Evolutionary conservation across 139 green algal genomes (phyloP).

Genomic region (Pleodorina starrii): DNA sequence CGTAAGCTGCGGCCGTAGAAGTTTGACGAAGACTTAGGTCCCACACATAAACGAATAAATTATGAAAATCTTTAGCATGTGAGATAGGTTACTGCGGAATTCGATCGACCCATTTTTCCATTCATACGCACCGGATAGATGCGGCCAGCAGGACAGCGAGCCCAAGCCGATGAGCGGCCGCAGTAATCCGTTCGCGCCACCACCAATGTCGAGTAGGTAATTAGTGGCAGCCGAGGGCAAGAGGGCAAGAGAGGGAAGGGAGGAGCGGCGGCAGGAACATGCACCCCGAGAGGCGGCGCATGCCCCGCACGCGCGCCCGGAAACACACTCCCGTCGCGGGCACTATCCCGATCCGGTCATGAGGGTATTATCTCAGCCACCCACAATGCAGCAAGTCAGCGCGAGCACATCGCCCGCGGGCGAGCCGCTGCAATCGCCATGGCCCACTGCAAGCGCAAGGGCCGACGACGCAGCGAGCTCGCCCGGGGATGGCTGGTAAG

Average conservation of each 20-base stretch:
- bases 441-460: background rate
- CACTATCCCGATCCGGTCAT: conserved; percentile 61
- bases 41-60: no score
- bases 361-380: conserved; percentile 58
- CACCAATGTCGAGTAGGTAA: background rate
- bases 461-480: background rate
- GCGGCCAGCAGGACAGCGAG: background rate
- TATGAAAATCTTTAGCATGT: no score
- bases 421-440: background rate
- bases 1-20: no score
- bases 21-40: no score
- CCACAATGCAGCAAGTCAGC: background rate
- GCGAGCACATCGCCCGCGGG: background rate
- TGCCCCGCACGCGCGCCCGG: background rate
- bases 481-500: background rate
- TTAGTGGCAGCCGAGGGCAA: background rate
- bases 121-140: background rate
- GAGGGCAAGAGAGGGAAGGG: background rate
- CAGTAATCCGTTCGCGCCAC: background rate
- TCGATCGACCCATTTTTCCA: no score
- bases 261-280: background rate
- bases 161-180: background rate
- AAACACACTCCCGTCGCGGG: conserved; percentile 60
- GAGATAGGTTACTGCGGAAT: no score
- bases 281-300: background rate